A percentile compares a stretch with the other conserved stretches of the same genome.
Conservation (phyloP, 768 basidiomycete species). For the Suillus sp. region DNA sequence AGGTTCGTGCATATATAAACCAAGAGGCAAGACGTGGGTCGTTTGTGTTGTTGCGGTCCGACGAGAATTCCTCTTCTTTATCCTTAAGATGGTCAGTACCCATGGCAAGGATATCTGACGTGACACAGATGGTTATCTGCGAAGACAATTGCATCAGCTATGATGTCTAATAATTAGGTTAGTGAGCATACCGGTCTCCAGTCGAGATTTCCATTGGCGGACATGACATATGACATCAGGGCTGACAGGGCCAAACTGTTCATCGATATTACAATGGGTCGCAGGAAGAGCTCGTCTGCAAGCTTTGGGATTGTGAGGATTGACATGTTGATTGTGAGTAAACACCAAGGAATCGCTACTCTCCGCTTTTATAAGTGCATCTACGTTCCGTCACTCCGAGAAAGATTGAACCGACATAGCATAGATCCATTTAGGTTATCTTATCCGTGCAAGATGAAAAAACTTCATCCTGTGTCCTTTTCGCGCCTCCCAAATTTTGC, state of each 20-base stretch:
- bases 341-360: background rate
- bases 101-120: background rate
- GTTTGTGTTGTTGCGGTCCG: background rate
- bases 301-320: background rate
- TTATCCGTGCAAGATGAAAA: background rate
- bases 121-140: background rate
- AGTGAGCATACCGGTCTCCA: background rate
- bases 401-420: background rate
- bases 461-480: background rate
- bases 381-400: background rate
- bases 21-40: background rate
- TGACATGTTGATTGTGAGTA: background rate
- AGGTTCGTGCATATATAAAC: background rate
- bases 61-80: background rate
- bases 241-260: background rate
- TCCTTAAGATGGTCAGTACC: background rate
- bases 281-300: conserved; percentile 1
- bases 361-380: background rate
- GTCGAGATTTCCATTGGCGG: background rate
- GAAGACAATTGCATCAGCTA: background rate
- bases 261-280: conserved; percentile 1
- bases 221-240: background rate
- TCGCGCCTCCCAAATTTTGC: background rate
- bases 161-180: background rate
- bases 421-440: background rate